Evolutionary conservation across 306 rosid genomes (phyloP), one percentile per base, ranked within the genome.

Genomic region (Carpinus viminea): DNA sequence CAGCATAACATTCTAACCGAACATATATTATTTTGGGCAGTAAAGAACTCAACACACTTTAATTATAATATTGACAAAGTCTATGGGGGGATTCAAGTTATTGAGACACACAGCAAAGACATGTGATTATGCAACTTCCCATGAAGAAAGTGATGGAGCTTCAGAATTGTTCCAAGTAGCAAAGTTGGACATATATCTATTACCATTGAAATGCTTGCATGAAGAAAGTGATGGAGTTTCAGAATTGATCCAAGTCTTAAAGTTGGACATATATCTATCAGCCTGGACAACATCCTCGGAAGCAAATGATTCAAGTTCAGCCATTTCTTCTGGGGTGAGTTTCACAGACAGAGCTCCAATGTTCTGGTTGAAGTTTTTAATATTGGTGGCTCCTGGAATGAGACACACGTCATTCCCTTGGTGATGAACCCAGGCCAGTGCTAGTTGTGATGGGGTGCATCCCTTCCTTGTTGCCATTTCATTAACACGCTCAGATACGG

Each of bases 351-450:
- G 71, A 68, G 93, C 93, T 1, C 77, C 89, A 3, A 90, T 83
- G 68, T 93, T 93, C 59, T 90, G 82, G 61, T 91, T 77, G 0
- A 93, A 70, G 83, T 91, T 90, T 78, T 79, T 83, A 18, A 86
- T 75, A 79, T 91, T 89, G 4, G 98, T 93, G 46, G 98, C 91
- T 86, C 98, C 97, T 0, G 98, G 98, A 17, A 89, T 91, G 0
- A 92, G 91, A 46, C 89, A 84, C 70, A 89, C 91, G 4, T 89
- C 93, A 1, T 81, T 86, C 38, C 96, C 93, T 61, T 91, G 90
- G 75, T 91, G 92, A 51, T 86, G 93, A 82, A 89, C 82, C 93
- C 91, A 91, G 2, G 93, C 91, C 71, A 89, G 38, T 18, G 90
- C 91, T 46, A 87, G 88, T 68, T 89, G 93, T 18, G 96, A 46